Conservation (phyloP, 31 red algal genomes). For the Endocladia muricata region DNA sequence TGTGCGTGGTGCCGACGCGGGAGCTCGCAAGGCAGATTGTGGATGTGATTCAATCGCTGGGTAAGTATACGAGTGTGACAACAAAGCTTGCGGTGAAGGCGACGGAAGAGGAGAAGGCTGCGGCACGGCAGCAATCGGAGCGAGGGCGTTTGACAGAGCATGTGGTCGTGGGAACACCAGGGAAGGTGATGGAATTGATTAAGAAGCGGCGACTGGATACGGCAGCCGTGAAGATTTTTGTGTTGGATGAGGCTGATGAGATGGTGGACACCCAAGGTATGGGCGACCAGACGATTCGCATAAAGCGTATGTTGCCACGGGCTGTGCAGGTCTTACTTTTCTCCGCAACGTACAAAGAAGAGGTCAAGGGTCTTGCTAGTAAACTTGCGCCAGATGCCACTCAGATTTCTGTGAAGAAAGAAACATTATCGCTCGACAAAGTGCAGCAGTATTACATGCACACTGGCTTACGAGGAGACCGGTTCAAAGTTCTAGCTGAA, state of each 20-base stretch:
- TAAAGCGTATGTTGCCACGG: conserved; percentile 63
- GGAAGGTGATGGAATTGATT: conserved; percentile 86
- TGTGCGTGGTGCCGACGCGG: conserved; percentile 93
- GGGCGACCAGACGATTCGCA: conserved; percentile 95
- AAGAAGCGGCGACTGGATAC: conserved; percentile 62
- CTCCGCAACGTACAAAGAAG: conserved; percentile 88
- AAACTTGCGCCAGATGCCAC: conserved; percentile 84
- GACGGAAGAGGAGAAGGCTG: conserved; percentile 72
- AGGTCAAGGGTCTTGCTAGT: conserved; percentile 70
- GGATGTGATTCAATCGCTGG: conserved; percentile 69
- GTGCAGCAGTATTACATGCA: conserved; percentile 87
- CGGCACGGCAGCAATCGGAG: neutral
- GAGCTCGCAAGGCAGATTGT: conserved; percentile 93
- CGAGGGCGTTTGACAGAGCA: conserved; percentile 48
- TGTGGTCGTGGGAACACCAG: conserved; percentile 89
- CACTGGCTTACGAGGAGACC: conserved; percentile 57
- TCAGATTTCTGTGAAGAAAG: conserved; percentile 87
- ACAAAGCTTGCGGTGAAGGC: conserved; percentile 74
- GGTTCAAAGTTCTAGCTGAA: conserved; percentile 79
- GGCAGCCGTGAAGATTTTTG: conserved; percentile 72
- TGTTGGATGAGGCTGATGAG: conserved; percentile 94
- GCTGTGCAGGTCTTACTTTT: conserved; percentile 91
- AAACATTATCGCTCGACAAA: conserved; percentile 82
- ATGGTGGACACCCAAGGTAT: conserved; percentile 96
- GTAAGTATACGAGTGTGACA: conserved; percentile 74